phyloP scores from a whole-genome alignment of 176 grass and related monocot species.

The Alloteropsis semialata region DNA sequence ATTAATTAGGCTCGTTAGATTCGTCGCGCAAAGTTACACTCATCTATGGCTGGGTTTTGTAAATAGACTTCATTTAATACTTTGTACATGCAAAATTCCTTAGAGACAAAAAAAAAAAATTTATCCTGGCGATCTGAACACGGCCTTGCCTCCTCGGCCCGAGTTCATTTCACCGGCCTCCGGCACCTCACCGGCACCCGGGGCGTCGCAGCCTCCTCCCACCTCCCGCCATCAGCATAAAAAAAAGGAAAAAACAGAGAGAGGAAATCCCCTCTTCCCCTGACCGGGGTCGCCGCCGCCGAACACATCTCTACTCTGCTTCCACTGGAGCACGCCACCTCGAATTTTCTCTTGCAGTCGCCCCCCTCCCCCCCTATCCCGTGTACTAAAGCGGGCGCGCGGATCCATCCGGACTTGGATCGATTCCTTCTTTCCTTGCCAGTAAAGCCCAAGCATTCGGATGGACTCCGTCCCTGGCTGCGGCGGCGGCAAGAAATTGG shows the following conservation, averaged over 20 bases:
- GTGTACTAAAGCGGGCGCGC: not conserved
- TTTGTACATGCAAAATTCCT: no score
- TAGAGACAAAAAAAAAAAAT: no score
- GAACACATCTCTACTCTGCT: not conserved
- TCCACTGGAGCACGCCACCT: slow-evolving; percentile 13
- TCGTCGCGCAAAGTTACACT: no score
- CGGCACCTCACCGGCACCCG: slow-evolving; percentile 14
- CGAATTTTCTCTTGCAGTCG: not conserved
- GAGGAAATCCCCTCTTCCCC: not conserved
- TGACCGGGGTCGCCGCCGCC: not conserved
- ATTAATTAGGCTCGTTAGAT: no score
- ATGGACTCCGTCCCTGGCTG: not conserved
- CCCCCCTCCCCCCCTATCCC: not conserved
- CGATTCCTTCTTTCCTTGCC: not conserved
- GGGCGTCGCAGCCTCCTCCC: not conserved
- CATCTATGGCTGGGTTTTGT: no score
- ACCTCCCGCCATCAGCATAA: slow-evolving; percentile 11
- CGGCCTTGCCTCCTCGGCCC: not conserved
- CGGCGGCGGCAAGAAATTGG: slow-evolving; percentile 10
- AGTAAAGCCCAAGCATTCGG: not conserved
- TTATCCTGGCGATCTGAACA: no score
- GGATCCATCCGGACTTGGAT: slow-evolving; percentile 21
- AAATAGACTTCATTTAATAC: no score
- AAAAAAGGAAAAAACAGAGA: not conserved
- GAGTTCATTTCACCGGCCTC: not conserved